These are phyloP conservation scores for Clarireedia monteithiana DNA, from an alignment of 2,329 filamentous ascomycete genomes.

Conservation along the genomic window DNA sequence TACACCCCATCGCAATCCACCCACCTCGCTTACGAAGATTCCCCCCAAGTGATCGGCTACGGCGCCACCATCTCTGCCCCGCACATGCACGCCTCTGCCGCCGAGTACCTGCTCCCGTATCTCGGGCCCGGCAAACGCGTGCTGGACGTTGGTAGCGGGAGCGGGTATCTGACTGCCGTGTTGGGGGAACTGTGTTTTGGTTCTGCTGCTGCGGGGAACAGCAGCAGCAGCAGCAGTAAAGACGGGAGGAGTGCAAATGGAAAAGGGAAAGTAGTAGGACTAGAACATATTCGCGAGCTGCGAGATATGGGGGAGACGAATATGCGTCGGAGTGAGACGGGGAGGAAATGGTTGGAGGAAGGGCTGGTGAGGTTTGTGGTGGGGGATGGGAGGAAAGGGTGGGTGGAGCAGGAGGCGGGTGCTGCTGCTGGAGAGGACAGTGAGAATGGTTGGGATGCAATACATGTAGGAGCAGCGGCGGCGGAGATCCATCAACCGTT, in stretches of 20 bases:
- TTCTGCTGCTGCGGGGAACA: no score
- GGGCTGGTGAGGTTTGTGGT: conserved; percentile 65
- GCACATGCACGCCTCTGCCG: conserved; percentile 64
- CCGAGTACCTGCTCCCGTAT: conserved; percentile 52
- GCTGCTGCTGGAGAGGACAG: conserved; percentile 45
- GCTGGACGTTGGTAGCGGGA: conserved; percentile 68
- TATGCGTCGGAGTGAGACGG: conserved; percentile 54
- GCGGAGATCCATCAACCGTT: conserved; percentile 62
- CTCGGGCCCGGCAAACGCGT: conserved; percentile 46
- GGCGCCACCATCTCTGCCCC: conserved; percentile 64
- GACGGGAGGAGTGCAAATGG: background rate
- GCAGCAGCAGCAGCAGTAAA: background rate
- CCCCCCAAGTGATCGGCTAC: conserved; percentile 60
- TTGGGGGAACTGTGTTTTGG: conserved; percentile 52
- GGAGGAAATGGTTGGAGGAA: conserved; percentile 49
- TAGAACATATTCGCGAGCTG: conserved; percentile 65
- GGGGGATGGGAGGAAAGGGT: conserved; percentile 67
- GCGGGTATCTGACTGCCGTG: conserved; percentile 81
- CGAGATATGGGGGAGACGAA: conserved; percentile 56
- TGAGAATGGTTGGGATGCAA: conserved; percentile 71
- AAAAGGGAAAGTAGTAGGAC: conserved; percentile 50
- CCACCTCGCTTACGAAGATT: conserved; percentile 61
- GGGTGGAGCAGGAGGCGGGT: conserved; percentile 37
- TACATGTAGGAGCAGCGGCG: conserved; percentile 89
- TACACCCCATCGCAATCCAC: conserved; percentile 61